These are phyloP conservation scores for Boechera stricta DNA, from an alignment of 345 rosid species.

Conservation along the genomic window DNA sequence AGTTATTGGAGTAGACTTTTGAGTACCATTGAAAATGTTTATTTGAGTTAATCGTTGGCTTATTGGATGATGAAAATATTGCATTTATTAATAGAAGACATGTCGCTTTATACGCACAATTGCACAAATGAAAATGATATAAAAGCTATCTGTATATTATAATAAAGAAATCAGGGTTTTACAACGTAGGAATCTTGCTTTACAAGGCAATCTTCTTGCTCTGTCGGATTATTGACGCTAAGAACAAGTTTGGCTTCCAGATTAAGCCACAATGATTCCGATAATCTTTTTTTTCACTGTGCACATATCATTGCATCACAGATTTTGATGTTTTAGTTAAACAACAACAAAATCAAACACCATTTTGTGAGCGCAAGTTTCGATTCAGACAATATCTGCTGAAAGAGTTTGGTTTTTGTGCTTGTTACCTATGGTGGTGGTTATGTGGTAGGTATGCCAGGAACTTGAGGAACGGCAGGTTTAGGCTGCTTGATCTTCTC, in stretches of 20 bases:
- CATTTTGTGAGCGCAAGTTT: slow-evolving; percentile 9
- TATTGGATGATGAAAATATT: background rate
- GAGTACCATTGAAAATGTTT: background rate
- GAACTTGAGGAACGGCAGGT: slow-evolving; percentile 68
- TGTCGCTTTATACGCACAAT: background rate
- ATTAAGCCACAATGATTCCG: slow-evolving; percentile 13
- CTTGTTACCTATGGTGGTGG: slow-evolving; percentile 25
- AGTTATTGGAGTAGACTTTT: background rate
- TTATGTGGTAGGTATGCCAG: slow-evolving; percentile 66
- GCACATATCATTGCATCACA: slow-evolving; percentile 9
- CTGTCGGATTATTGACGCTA: background rate
- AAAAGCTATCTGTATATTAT: background rate
- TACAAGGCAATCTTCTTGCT: slow-evolving; percentile 26
- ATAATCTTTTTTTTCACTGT: background rate
- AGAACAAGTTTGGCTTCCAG: background rate
- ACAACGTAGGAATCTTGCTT: background rate
- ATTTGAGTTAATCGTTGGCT: background rate
- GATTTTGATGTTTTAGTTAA: slow-evolving; percentile 17
- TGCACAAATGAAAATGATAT: background rate
- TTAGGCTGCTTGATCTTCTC: slow-evolving; percentile 68
- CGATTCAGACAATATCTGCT: slow-evolving; percentile 10
- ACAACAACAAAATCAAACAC: slow-evolving; percentile 5
- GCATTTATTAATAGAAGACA: background rate
- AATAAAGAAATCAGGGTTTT: background rate
- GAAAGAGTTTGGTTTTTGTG: slow-evolving; percentile 10